phyloP scores from a whole-genome alignment of 306 rosid genomes.

The Cucurbita moschata region DNA sequence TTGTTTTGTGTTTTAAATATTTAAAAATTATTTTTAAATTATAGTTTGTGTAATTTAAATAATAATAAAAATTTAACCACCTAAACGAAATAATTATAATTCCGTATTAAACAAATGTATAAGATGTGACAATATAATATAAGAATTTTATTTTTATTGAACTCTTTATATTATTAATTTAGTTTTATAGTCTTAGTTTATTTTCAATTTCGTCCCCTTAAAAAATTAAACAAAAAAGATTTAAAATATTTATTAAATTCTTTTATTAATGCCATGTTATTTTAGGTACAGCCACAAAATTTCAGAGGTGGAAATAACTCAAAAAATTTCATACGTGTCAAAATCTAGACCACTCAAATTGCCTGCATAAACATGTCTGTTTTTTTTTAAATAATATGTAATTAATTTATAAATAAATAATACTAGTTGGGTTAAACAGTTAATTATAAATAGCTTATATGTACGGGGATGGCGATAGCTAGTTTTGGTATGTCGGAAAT shows the following conservation, averaged over 20 bases:
- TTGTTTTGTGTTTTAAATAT: not conserved
- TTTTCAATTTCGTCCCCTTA: too few species aligned
- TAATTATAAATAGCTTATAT: too few species aligned
- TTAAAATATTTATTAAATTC: too few species aligned
- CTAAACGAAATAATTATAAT: not conserved
- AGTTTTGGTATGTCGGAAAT: too few species aligned
- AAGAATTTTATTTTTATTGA: not conserved
- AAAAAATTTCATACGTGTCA: not conserved
- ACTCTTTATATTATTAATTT: not conserved
- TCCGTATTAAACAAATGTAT: not conserved
- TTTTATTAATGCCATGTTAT: not conserved
- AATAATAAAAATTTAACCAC: not conserved
- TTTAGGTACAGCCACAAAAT: not conserved
- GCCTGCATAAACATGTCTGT: too few species aligned
- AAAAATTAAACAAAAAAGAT: too few species aligned
- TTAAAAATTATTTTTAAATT: too few species aligned
- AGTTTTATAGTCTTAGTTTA: too few species aligned
- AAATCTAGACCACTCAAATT: not conserved
- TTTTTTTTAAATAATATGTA: too few species aligned
- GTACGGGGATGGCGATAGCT: too few species aligned
- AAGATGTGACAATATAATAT: not conserved
- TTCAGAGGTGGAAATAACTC: not conserved
- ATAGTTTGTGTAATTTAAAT: not conserved
- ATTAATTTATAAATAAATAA: too few species aligned
- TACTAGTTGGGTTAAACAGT: too few species aligned